These are phyloP conservation scores for Jacaranda mimosifolia DNA, from an alignment of 257 asterid species.

Conservation along the genomic window DNA sequence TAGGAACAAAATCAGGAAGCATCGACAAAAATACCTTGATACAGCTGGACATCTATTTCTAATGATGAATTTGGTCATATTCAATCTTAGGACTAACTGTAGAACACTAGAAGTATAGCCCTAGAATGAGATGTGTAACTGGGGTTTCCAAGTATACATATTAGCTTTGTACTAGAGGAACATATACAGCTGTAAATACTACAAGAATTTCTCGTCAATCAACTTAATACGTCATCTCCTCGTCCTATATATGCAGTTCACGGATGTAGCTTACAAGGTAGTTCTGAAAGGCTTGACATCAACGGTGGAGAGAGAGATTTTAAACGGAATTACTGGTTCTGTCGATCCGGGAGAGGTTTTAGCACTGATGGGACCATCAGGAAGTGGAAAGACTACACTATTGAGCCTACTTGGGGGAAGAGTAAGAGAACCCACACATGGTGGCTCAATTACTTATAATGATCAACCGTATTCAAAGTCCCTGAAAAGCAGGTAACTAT, in stretches of 20 bases:
- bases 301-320: constrained; percentile 75
- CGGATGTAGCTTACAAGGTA: constrained; percentile 85
- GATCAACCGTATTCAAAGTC: constrained; percentile 81
- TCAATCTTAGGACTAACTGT: no score
- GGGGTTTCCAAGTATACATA: not conserved
- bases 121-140: not conserved
- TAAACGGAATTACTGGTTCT: constrained; percentile 82
- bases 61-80: no score
- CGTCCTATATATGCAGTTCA: constrained; percentile 67
- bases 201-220: not conserved
- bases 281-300: constrained; percentile 72
- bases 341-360: constrained; percentile 93
- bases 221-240: constrained; percentile 4
- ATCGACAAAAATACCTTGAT: no score
- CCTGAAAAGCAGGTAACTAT: constrained; percentile 78
- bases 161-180: not conserved
- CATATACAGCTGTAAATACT: not conserved
- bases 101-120: not conserved
- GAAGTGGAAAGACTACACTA: constrained; percentile 93
- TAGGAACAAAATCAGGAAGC: no score
- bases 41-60: no score
- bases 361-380: constrained; percentile 99
- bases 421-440: constrained; percentile 51
- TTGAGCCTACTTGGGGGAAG: constrained; percentile 92
- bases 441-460: constrained; percentile 79